A percentile compares a stretch with the other conserved stretches of the same genome.
Conservation (phyloP, 2,329 filamentous ascomycete species). For the Xylariaceae sp. region DNA sequence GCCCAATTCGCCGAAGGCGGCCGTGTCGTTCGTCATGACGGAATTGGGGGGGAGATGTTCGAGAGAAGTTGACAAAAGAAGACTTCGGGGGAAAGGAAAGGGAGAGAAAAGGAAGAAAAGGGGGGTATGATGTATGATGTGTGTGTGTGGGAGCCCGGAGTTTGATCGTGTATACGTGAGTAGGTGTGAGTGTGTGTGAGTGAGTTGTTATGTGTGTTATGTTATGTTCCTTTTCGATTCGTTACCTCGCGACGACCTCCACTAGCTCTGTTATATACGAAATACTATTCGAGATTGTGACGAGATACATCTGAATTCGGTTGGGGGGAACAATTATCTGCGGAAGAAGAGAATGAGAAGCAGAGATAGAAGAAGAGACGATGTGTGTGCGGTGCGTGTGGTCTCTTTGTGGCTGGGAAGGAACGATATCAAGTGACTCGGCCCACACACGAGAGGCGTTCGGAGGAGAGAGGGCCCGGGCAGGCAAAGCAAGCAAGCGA, state of each 20-base stretch:
- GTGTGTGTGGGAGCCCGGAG: too few species aligned
- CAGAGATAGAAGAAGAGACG: not conserved
- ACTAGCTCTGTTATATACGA: not conserved
- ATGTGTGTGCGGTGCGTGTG: too few species aligned
- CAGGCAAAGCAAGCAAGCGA: too few species aligned
- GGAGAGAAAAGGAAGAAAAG: not conserved
- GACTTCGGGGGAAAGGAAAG: not conserved
- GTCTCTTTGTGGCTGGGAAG: too few species aligned
- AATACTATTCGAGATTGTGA: not conserved
- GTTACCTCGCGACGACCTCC: not conserved
- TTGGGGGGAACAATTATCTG: not conserved
- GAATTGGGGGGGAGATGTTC: not conserved
- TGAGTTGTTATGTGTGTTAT: not conserved
- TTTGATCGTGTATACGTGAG: not conserved
- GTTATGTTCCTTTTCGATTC: too few species aligned
- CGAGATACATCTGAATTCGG: not conserved
- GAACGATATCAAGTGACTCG: too few species aligned
- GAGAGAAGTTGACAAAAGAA: not conserved
- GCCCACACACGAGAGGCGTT: too few species aligned
- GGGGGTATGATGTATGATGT: too few species aligned
- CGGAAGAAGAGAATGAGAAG: not conserved
- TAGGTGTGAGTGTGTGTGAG: not conserved
- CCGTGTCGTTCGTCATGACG: slow-evolving; percentile 40
- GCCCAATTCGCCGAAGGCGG: slow-evolving; percentile 45
- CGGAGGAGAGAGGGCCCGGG: too few species aligned